Evolutionary conservation across 352 stramenopile species (phyloP), one percentile per base, ranked within the genome.

Genomic region (Phytophthora citrophthora): DNA sequence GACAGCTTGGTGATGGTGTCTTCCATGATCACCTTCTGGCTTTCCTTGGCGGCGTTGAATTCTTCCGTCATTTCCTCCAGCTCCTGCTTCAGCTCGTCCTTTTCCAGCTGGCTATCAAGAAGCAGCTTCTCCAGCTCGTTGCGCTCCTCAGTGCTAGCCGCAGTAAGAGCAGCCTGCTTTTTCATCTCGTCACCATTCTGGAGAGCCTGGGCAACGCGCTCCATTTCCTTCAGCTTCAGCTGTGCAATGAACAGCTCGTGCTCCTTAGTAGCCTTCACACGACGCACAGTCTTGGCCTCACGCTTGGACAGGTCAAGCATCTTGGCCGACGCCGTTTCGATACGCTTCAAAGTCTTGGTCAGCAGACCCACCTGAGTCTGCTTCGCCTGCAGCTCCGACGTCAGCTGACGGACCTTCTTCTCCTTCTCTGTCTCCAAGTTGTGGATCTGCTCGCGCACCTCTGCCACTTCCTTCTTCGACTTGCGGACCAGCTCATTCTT

Each of bases 161-260:
- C 75, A 16, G 64, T 69, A 10, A 74, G 31, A 1, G 61, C 66
- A 32, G 63, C 69, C 38, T 77, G 61, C 32, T 75, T 49, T 40
- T 74, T 70, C 50, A 68, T 67, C 26, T 75, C 64, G 40, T 81
- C 71, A 18, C 74, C 70, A 40, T 70, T 64, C 43, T 72, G 60
- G 2, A 70, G 59, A 15, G 61, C 59, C 24, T 68, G 57, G 7
- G 61, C 66, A 10, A 79, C 74, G 10, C 75, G 73, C 27, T 94
- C 81, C 64, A 90, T 76, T 54, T 90, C 78, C 24, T 79, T 78
- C 26, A 94, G 45, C 57, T 80, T 83, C 27, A 90, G 56, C 45
- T 87, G 84, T 1, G 81, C 70, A 45, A 90, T 54, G 16, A 77
- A 74, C 18, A 93, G 56, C 26, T 90, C 79, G 16, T 90, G 81